A percentile compares a stretch with the other conserved stretches of the same genome.
These are phyloP conservation scores for Diaporthe citriasiana DNA, from an alignment of 2,329 filamentous ascomycete species.

Conservation along the genomic window DNA sequence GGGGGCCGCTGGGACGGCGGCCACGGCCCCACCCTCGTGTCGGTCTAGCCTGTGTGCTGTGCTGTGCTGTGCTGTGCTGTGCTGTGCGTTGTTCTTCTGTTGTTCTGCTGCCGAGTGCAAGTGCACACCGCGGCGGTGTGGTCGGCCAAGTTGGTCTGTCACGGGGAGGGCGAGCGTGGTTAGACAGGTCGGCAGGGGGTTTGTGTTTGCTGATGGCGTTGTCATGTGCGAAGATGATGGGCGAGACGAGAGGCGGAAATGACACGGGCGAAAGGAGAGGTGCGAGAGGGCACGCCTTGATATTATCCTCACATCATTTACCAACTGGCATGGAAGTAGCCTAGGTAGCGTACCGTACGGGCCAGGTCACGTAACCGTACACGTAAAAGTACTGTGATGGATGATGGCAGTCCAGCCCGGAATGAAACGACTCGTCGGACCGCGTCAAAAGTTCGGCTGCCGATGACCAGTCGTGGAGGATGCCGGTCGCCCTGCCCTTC, in stretches of 20 bases:
- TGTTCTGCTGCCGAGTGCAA: background rate
- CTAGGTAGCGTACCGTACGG: no score
- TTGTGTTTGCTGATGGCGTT: slow-evolving; percentile 9
- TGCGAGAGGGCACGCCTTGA: background rate
- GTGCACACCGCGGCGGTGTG: background rate
- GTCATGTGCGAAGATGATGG: background rate
- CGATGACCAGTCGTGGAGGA: slow-evolving; percentile 17
- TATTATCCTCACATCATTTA: background rate
- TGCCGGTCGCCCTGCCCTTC: slow-evolving; percentile 14
- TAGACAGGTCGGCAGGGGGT: background rate
- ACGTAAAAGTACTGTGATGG: no score
- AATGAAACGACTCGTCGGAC: slow-evolving; percentile 20
- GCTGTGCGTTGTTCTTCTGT: background rate
- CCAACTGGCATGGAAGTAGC: background rate
- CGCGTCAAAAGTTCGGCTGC: slow-evolving; percentile 16
- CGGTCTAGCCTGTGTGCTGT: slow-evolving; percentile 17
- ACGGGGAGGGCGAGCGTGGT: slow-evolving; percentile 14
- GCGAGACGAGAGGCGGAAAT: slow-evolving; percentile 5
- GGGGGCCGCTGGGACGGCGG: slow-evolving; percentile 41
- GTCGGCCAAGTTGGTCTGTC: slow-evolving; percentile 26
- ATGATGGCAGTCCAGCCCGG: slow-evolving; percentile 12
- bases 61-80: background rate
- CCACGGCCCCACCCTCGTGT: slow-evolving; percentile 34
- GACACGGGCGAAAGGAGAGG: background rate
- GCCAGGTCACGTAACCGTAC: no score